Evolutionary conservation across 2,329 filamentous ascomycete species (phyloP).

Genomic region (Hypoxylon sp.): DNA sequence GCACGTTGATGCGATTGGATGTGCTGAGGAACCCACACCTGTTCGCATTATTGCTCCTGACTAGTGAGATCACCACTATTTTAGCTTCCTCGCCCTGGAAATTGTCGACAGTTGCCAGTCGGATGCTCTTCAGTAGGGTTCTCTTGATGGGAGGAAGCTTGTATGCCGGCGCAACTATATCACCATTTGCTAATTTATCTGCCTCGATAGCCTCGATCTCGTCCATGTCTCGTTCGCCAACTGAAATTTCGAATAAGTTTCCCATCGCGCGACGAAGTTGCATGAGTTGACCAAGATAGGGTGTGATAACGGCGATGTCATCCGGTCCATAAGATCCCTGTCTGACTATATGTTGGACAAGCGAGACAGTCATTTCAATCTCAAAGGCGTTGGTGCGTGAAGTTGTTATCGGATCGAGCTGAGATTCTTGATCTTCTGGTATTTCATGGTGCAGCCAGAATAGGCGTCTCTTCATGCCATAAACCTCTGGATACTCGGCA

Average conservation of each 20-base stretch:
- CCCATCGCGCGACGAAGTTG: conserved; percentile 61
- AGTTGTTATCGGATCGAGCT: conserved; percentile 53
- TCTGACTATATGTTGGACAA: conserved; percentile 73
- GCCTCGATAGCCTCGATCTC: conserved; percentile 59
- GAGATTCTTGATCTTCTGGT: conserved; percentile 43
- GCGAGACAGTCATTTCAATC: conserved; percentile 69
- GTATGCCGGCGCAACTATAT: conserved; percentile 18
- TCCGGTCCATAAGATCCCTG: conserved; percentile 70
- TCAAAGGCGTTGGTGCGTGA: conserved; percentile 70
- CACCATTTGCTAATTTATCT: conserved; percentile 45
- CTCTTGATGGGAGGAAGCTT: conserved; percentile 50
- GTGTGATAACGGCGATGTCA: conserved; percentile 78
- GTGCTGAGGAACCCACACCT: conserved; percentile 75
- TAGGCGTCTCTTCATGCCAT: conserved; percentile 61
- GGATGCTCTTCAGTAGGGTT: conserved; percentile 60
- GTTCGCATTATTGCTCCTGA: conserved; percentile 72
- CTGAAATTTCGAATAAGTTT: conserved; percentile 67
- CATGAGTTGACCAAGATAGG: conserved; percentile 69
- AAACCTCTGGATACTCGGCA: conserved; percentile 56
- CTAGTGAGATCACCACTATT: conserved; percentile 75
- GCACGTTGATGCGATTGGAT: conserved; percentile 75
- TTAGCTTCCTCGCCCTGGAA: conserved; percentile 83
- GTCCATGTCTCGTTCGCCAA: conserved; percentile 72
- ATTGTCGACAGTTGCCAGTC: conserved; percentile 77
- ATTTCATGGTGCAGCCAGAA: conserved; percentile 71